phyloP scores from a whole-genome alignment of 225 moss, liverwort and hornwort species.

The Neckera pumila region DNA sequence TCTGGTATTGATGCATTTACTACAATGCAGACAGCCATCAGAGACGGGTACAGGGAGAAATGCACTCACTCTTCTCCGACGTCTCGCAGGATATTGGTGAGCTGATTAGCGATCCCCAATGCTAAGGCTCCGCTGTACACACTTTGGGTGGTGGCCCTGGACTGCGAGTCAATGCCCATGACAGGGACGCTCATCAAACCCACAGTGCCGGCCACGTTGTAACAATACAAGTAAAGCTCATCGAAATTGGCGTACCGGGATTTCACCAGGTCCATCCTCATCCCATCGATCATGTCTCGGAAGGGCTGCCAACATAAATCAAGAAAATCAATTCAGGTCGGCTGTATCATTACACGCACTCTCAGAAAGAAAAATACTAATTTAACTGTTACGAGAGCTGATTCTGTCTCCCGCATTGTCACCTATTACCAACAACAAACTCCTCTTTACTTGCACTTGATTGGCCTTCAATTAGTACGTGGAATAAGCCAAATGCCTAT shows the following conservation, averaged over 20 bases:
- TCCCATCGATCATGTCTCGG: constrained; percentile 94
- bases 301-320: constrained; percentile 41
- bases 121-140: constrained; percentile 83
- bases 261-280: constrained; percentile 93
- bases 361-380: too few species aligned
- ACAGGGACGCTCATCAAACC: constrained; percentile 97
- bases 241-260: constrained; percentile 80
- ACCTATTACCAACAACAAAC: not conserved
- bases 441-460: too few species aligned
- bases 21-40: not conserved
- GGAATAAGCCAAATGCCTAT: not conserved
- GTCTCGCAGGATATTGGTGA: constrained; percentile 90
- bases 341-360: not conserved
- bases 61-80: constrained; percentile 89
- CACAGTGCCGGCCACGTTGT: constrained; percentile 94
- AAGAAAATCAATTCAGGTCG: too few species aligned
- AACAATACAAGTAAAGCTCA: constrained; percentile 88
- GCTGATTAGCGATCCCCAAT: constrained; percentile 85
- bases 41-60: not conserved
- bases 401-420: not conserved
- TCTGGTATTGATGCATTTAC: not conserved
- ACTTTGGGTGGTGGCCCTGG: constrained; percentile 70
- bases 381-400: not conserved
- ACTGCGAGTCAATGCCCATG: constrained; percentile 76
- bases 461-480: too few species aligned